Base-by-base conservation (phyloP, 768 basidiomycete genomes). In the Trametes sanguinea region DNA sequence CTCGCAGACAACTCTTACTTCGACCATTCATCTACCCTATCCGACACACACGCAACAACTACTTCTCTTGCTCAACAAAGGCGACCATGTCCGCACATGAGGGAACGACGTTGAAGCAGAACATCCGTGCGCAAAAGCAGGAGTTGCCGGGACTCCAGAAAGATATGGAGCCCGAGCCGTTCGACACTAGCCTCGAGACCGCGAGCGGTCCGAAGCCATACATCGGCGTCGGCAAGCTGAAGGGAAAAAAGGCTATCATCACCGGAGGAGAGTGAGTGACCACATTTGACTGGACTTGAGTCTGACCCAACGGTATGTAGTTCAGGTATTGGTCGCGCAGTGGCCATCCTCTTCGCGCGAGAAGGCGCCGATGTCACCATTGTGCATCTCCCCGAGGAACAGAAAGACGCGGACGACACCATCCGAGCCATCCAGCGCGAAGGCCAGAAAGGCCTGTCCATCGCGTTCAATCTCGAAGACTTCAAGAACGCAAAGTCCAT, bases 301-400 rank as follows among this genome's bases (percentile, higher is more conserved):
- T 43, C 48, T 50, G 6, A 50, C 16, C 27, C 22, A 22, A 32
- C 30, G 8, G 10, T 30, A 11, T 16, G 11, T 33, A 69, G 77
- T 63, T 80, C 64, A 71, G 83, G 83, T 17, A 85, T 85, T 51
- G 83, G 83, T n/a, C 76, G 81, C 2, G 72, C 80, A 3, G 78
- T 78, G 2, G 80, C 83, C 3, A 77, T 81, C 46, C 73, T 81
- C 65, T 85, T 82, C 68, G 81, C 82, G 2, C 76, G 79, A 14
- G 81, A 85, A 66, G 84, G 83, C n/a, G 72, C 79, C 5, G 82
- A 81, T 51, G 77, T 85, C 57, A 82, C 83, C 5, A 77, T 83
- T 54, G 76, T 81, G 7, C 80, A 85, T 71, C 78, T 87, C 1
- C 79, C 82, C 1, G 75, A 83, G 62, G 87, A 87, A 69, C 75